Conservation (phyloP, 2,329 filamentous ascomycete species). For the Aspergillus glaucus region DNA sequence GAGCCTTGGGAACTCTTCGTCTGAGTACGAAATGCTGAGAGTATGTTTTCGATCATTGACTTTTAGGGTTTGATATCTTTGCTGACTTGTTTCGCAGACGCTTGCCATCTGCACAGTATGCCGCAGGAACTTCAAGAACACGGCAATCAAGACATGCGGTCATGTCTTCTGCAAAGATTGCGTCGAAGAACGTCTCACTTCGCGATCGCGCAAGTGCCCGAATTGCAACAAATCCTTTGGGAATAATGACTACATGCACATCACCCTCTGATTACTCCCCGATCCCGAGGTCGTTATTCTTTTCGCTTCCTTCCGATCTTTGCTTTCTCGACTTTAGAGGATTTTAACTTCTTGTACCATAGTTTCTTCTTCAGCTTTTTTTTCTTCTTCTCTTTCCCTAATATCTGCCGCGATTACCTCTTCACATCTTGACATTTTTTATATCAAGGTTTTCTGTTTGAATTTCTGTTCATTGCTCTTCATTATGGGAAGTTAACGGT, state of each 20-base stretch:
- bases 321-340: not conserved
- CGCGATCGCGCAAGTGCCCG: constrained; percentile 90
- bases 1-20: constrained; percentile 70
- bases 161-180: constrained; percentile 91
- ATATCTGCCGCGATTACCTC: constrained; percentile 5
- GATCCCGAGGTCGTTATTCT: constrained; percentile 1
- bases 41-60: constrained; percentile 49
- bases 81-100: constrained; percentile 42
- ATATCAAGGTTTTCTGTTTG: constrained; percentile 4
- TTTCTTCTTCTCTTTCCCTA: constrained; percentile 11
- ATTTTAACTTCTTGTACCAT: constrained; percentile 26
- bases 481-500: constrained; percentile 26
- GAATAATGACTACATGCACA: constrained; percentile 75
- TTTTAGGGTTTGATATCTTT: constrained; percentile 7
- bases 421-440: constrained; percentile 14
- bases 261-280: constrained; percentile 35
- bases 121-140: constrained; percentile 89
- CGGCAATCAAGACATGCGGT: constrained; percentile 85
- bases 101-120: constrained; percentile 88
- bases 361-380: constrained; percentile 18
- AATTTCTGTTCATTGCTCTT: constrained; percentile 6
- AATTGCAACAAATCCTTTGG: constrained; percentile 91
- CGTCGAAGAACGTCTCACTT: constrained; percentile 80
- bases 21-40: constrained; percentile 77
- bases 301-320: constrained; percentile 7